Evolutionary conservation across 768 basidiomycete species (phyloP), one percentile per base, ranked within the genome.

Genomic region (Candolleomyces aberdarensis): DNA sequence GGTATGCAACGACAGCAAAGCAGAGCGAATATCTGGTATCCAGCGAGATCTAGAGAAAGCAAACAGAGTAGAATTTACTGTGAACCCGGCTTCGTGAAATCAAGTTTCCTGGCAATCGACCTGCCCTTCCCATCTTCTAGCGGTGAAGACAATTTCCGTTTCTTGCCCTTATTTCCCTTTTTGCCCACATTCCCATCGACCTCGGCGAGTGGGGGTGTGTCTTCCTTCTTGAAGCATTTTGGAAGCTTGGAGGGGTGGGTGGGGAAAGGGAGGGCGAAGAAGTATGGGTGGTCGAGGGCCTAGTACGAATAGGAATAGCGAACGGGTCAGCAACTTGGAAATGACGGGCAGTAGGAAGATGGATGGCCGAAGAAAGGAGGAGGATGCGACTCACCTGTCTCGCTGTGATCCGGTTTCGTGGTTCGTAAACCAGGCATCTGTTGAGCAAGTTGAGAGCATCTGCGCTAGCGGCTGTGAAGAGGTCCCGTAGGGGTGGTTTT

Each of bases 211-310:
- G 91, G 85, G 31, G 86, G 79, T 19, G 75, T 71, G 6, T 75
- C 67, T 22, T 76, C 67, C 60, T 78, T 77, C 6, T 75, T 74
- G 36, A 76, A 72, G 59, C 80, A 82, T 83, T 96, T 93, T 0
- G 97, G 97, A 1, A 99, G 82, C 67, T 92, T 90, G 8, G 87
- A 88, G 0, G 94, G 94, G 64, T 92, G 89, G 0, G 95, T 89
- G 0, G 97, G 95, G 65, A 90, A 86, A 8, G 95, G 95, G 3
- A 91, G 78, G 11, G 91, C 85, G 46, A 84, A 84, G 78, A 98
- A 98, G 73, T 96, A 98, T 3, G 90, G 77, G 68, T 98, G 95
- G 52, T 82, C 72, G 15, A 99, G 85, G 9, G 94, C 92, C 94
- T 96, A 64, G 40, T 41, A 49, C 46, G 39, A 60, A 39, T 36